Evolutionary conservation across 2,329 filamentous ascomycete species (phyloP), one percentile per base, ranked within the genome.

Genomic region (Fusarium sp.): DNA sequence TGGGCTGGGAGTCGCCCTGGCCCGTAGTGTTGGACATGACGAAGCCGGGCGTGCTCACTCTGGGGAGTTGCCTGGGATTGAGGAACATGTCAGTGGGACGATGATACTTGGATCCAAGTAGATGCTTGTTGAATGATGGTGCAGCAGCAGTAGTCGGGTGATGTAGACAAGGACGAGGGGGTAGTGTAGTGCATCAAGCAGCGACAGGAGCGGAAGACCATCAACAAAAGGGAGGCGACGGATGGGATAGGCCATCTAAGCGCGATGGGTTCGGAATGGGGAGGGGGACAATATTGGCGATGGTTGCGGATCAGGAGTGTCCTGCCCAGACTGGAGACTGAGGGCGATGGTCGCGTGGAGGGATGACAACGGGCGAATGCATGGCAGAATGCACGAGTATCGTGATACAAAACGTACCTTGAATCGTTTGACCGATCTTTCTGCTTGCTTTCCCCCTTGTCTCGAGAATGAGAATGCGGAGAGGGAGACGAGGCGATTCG

Each of bases 71-170:
- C 68, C 81, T 84, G 66, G 64, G 65, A 63, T 74, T 58, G 69
- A 79, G 75, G 60, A 80, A 70, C 78, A 80, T 82, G 79, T 85
- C 79, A 85, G 83, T 77, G 77, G 66, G 58, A 65, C 60, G 69
- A 54, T 38, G 58, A 63, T 36, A 38, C 27, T 64, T 54, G 63
- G 65, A 47, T 38, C 63, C 74, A 61, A 33, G 20, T 36, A 25
- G 61, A 65, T 52, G 47, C 61, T 56, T 65, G 64, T 61, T 29
- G 52, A 57, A 50, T 16, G 35, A 45, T 45, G 40, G n/a, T 45
- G 40, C 40, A 45, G 40, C 40, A 27, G 33, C 16, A 38, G 25
- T 6, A 40, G 35, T 27, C 52, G 54, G 35, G 58, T 57, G 45
- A 50, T 52, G 52, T 31, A 31, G 8, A 65, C 25, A n/a, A 62